A percentile compares a stretch with the other conserved stretches of the same genome.
These are phyloP conservation scores for Cucurbita ficifolia DNA, from an alignment of 306 rosid species.

Conservation along the genomic window DNA sequence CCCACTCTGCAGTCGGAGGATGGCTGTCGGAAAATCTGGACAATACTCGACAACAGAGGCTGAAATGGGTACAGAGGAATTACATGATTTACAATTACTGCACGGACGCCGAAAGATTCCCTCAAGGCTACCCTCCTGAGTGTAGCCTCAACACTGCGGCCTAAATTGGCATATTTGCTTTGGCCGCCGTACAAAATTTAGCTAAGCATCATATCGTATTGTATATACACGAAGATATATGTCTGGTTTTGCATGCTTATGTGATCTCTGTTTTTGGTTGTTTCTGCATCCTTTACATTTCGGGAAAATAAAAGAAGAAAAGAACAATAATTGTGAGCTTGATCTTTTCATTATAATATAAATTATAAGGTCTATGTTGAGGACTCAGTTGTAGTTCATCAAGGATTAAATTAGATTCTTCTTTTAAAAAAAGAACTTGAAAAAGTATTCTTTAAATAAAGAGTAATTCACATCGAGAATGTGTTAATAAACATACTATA, in stretches of 20 bases:
- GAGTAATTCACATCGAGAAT: too few relatives aligned
- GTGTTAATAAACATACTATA: too few relatives aligned
- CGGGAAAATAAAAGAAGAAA: background rate
- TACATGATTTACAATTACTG: conserved; percentile 56
- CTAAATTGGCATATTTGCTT: background rate
- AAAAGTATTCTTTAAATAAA: too few relatives aligned
- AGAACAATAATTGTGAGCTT: background rate
- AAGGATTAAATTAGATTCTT: too few relatives aligned
- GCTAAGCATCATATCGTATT: background rate
- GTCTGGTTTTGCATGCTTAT: background rate
- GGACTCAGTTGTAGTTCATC: background rate
- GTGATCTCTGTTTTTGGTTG: background rate
- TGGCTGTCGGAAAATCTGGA: conserved; percentile 43
- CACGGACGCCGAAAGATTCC: conserved; percentile 34
- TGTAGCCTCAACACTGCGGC: conserved; percentile 13
- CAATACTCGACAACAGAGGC: conserved; percentile 14
- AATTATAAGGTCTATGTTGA: background rate
- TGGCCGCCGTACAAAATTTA: background rate
- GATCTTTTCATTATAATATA: background rate
- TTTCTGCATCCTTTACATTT: background rate
- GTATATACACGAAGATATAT: background rate
- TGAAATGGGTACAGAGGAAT: conserved; percentile 42
- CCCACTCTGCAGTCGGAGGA: background rate
- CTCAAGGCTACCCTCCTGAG: conserved; percentile 43
- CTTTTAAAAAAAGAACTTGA: too few relatives aligned